Base-by-base conservation (phyloP, 2,329 filamentous ascomycete genomes). In the Colletotrichum cordylinicola region DNA sequence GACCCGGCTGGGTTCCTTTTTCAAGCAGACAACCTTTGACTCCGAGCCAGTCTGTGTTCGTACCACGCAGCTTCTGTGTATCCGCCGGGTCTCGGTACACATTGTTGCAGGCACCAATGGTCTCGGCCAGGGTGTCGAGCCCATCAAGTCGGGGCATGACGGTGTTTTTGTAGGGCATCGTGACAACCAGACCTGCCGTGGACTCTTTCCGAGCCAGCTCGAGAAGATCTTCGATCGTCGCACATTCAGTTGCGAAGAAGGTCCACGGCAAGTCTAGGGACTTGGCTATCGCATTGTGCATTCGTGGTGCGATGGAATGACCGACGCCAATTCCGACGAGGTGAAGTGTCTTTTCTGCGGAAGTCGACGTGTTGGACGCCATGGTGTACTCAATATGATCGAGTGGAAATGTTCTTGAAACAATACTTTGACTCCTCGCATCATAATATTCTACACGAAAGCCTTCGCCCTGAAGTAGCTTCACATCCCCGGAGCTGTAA, bases 21-120 rank as follows among this genome's bases (percentile, higher is more conserved):
- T 35, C 60, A 61, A 80, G 72, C 15, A 87, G 77, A 71, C 83
- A 86, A 6, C 81, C 83, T 52, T 82, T 81, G 68, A 88, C 83
- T 3, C 86, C 85, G 2, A 82, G 76, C 85, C 86, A 87, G 75
- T 88, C 86, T 2, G 86, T 88, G 74, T 88, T 88, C 8, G 83
- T 84, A 4, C 85, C 86, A 9, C 79, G 77, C 1, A 87, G 78
- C 12, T 72, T 78, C 6, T 80, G 78, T 8, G 70, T 37, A 27
- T 81, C 74, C 1, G 66, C 35, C 10, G 80, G 79, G 8, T 78
- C 62, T 31, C 77, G 76, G 75, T 84, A 84, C 18, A 84, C 79
- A 64, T 83, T 83, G 72, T 85, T 85, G 78, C 83, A 84, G 6
- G 86, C 86, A 4, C 85, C 84, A 5, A 87, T 83, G 13, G 79